Evolutionary conservation across 2,329 filamentous ascomycete genomes (phyloP).

Genomic region (Cladobotryum protrusum): DNA sequence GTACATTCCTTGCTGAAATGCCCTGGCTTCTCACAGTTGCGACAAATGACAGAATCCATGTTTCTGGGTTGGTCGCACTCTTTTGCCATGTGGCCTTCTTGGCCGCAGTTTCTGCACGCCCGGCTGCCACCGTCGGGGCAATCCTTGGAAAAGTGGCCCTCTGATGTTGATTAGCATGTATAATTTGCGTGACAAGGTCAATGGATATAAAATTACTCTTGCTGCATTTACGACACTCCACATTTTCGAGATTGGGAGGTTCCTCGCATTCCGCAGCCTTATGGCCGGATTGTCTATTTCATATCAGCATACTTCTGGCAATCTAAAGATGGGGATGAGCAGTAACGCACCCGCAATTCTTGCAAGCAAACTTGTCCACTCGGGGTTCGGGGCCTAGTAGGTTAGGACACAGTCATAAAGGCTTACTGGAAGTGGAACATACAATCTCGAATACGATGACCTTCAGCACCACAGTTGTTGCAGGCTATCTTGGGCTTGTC

Average conservation of each 20-base stretch:
- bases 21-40: constrained; percentile 53
- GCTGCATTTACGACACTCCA: constrained; percentile 61
- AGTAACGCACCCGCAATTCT: constrained; percentile 53
- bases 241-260: constrained; percentile 53
- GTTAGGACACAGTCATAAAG: constrained; percentile 8
- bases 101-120: constrained; percentile 57
- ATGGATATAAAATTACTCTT: constrained; percentile 43
- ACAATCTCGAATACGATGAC: constrained; percentile 67
- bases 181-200: background rate
- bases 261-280: constrained; percentile 47
- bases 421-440: constrained; percentile 21
- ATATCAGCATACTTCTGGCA: background rate
- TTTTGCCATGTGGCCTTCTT: constrained; percentile 51
- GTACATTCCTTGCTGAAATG: constrained; percentile 59
- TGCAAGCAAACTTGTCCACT: constrained; percentile 59
- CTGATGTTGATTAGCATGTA: constrained; percentile 26
- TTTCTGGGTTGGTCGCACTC: constrained; percentile 45
- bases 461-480: constrained; percentile 56
- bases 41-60: constrained; percentile 48
- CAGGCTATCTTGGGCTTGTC: constrained; percentile 49
- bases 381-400: constrained; percentile 50
- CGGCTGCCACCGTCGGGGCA: constrained; percentile 55
- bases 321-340: constrained; percentile 1
- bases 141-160: constrained; percentile 57
- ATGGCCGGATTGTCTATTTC: constrained; percentile 43